A percentile compares a stretch with the other conserved stretches of the same genome.
Evolutionary conservation across 2,329 filamentous ascomycete species (phyloP).

Genomic region (Coniochaeta sp.): DNA sequence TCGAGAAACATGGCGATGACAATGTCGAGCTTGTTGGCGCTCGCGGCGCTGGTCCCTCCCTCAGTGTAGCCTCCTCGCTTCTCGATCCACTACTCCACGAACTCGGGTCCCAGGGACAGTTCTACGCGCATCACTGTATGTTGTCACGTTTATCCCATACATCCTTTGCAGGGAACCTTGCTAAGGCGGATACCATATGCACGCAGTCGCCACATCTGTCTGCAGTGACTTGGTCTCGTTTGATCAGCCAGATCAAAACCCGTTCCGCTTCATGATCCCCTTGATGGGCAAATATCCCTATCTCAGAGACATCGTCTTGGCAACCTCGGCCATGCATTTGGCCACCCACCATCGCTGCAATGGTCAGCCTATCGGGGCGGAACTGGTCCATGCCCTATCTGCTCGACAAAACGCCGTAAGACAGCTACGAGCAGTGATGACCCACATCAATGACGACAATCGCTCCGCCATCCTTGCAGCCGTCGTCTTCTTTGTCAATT

Average conservation of each 20-base stretch:
- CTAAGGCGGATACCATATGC: not conserved
- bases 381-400: constrained; percentile 34
- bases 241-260: constrained; percentile 35
- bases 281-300: constrained; percentile 32
- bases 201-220: constrained; percentile 37
- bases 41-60: not conserved
- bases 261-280: constrained; percentile 36
- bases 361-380: constrained; percentile 14
- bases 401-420: constrained; percentile 37
- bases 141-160: constrained; percentile 3
- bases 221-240: constrained; percentile 44
- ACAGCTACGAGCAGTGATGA: constrained; percentile 31
- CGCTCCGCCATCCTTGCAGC: constrained; percentile 30
- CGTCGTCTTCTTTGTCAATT: constrained; percentile 40
- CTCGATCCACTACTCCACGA: constrained; percentile 50
- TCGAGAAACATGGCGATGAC: constrained; percentile 5
- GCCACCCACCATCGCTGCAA: constrained; percentile 30
- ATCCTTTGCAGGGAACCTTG: not conserved
- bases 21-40: constrained; percentile 8
- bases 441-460: constrained; percentile 26
- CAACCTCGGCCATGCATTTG: constrained; percentile 40
- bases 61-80: constrained; percentile 20
- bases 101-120: constrained; percentile 34
- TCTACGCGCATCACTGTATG: constrained; percentile 45
- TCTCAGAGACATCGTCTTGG: constrained; percentile 38